These are phyloP conservation scores for Scheffersomyces lignosus DNA, from an alignment of 805 yeast genomes.

Conservation along the genomic window DNA sequence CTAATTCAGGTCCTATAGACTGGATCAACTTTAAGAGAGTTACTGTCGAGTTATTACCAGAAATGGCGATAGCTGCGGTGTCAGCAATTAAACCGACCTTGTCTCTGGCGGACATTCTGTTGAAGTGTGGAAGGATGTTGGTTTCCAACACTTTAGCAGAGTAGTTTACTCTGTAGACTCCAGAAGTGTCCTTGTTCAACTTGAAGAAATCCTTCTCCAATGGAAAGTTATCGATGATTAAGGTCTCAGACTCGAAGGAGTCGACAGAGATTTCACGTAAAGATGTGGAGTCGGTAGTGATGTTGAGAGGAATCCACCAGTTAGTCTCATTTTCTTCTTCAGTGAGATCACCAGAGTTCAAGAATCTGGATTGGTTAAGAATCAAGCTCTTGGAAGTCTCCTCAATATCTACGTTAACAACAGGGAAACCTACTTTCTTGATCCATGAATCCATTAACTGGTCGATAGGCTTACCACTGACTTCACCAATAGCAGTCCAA, in stretches of 20 bases:
- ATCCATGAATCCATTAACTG: slow-evolving; percentile 72
- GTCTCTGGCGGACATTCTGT: slow-evolving; percentile 44
- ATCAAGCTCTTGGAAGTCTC: slow-evolving; percentile 36
- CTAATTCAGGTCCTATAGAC: slow-evolving; percentile 25
- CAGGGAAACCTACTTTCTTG: slow-evolving; percentile 70
- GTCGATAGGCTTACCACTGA: slow-evolving; percentile 60
- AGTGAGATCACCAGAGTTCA: slow-evolving; percentile 60
- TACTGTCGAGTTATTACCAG: slow-evolving; percentile 43
- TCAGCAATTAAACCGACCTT: slow-evolving; percentile 58
- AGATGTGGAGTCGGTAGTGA: slow-evolving; percentile 19
- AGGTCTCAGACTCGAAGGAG: slow-evolving; percentile 23
- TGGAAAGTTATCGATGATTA: slow-evolving; percentile 22
- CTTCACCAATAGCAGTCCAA: slow-evolving; percentile 66
- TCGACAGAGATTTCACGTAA: slow-evolving; percentile 11
- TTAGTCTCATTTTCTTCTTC: slow-evolving; percentile 55
- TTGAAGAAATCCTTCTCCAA: slow-evolving; percentile 34
- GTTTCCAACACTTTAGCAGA: slow-evolving; percentile 40
- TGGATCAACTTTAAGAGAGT: slow-evolving; percentile 46
- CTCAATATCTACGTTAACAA: slow-evolving; percentile 47
- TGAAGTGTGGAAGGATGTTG: slow-evolving; percentile 40
- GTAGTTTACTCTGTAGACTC: slow-evolving; percentile 57
- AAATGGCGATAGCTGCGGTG: slow-evolving; percentile 46
- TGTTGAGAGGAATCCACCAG: slow-evolving; percentile 61
- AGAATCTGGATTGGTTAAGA: slow-evolving; percentile 59
- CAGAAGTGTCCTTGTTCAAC: slow-evolving; percentile 50